A percentile compares a stretch with the other conserved stretches of the same genome.
These are phyloP conservation scores for Leccinum subrobustum DNA, from an alignment of 1,284 basidiomycete genomes.

Conservation along the genomic window DNA sequence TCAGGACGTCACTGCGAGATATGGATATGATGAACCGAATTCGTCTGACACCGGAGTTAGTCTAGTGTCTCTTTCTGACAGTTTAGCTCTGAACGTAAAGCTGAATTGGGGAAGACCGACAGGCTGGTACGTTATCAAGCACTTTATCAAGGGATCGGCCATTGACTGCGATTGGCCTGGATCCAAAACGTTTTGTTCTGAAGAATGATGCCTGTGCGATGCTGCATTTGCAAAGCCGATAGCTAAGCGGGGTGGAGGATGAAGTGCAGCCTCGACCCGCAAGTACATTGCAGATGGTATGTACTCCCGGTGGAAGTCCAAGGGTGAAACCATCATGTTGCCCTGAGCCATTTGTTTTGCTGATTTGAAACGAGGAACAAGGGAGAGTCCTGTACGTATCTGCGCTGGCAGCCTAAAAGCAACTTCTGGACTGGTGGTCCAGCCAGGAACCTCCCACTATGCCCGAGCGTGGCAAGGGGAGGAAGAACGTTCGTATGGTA, in stretches of 20 bases:
- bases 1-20: constrained; percentile 10
- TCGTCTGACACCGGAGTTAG: not conserved
- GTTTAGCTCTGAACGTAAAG: not conserved
- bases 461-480: not conserved
- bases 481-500: not conserved
- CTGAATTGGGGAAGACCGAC: not conserved
- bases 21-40: not conserved
- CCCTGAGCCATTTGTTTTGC: constrained; percentile 6
- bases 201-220: constrained; percentile 1
- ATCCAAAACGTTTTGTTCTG: not conserved
- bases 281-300: not conserved
- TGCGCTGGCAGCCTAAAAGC: constrained; percentile 5
- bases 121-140: not conserved
- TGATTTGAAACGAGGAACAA: not conserved
- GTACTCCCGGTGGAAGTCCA: not conserved
- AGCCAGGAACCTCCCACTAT: not conserved
- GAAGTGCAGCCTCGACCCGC: not conserved
- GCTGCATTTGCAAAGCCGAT: not conserved
- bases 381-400: no score
- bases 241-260: not conserved
- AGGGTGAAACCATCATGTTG: not conserved
- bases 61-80: not conserved
- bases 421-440: not conserved
- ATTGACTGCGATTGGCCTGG: not conserved
- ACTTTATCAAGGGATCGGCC: not conserved